These are phyloP conservation scores for Cryptomeria japonica DNA, from an alignment of 75 land plant genomes.

Conservation along the genomic window DNA sequence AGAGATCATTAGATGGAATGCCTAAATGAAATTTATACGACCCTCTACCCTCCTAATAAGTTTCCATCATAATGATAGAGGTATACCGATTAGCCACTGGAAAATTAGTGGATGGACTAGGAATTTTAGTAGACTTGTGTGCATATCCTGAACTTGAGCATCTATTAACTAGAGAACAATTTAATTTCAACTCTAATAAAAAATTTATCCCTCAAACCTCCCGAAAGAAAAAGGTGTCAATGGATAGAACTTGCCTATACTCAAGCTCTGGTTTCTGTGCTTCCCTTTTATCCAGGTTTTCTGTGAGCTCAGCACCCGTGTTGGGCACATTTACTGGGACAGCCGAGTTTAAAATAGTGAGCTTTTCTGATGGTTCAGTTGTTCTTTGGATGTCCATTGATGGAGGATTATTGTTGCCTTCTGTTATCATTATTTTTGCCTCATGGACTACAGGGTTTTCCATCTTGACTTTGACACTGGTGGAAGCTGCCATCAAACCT, in stretches of 20 bases:
- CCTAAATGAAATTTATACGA: neutral
- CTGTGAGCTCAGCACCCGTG: neutral
- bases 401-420: neutral
- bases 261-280: neutral
- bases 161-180: neutral
- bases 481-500: constrained; percentile 5
- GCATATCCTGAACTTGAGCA: neutral
- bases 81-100: neutral
- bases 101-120: neutral
- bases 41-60: neutral
- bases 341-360: neutral
- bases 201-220: neutral
- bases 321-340: neutral
- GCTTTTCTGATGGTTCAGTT: neutral
- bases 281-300: neutral
- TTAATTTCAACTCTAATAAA: neutral
- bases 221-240: neutral
- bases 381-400: neutral
- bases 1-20: neutral
- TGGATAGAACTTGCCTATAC: neutral
- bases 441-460: neutral
- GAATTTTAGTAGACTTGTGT: neutral
- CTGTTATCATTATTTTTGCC: neutral
- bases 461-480: neutral
- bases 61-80: neutral